Conservation (phyloP, 352 stramenopile genomes). For the Phytopythium sindhum region DNA sequence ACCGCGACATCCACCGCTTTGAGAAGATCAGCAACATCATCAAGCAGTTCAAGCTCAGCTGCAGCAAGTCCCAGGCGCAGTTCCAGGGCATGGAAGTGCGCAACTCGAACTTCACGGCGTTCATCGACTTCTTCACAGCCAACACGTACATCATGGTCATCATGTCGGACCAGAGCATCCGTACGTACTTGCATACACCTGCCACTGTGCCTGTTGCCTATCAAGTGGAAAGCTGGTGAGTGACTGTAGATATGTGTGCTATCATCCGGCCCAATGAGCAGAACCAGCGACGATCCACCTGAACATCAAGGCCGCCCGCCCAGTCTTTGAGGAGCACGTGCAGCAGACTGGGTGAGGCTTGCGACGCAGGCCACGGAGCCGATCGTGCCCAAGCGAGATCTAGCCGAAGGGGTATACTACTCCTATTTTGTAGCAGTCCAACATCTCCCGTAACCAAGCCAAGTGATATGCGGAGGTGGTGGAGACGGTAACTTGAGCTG, state of each 20-base stretch:
- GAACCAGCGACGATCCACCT: constrained; percentile 94
- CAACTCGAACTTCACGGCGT: constrained; percentile 98
- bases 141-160: constrained; percentile 99
- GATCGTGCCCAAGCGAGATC: neutral
- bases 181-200: constrained; percentile 26
- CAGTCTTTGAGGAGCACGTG: constrained; percentile 96
- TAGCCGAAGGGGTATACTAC: no score
- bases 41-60: constrained; percentile 99
- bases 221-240: neutral
- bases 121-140: constrained; percentile 97
- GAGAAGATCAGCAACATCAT: constrained; percentile 99
- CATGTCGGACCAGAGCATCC: constrained; percentile 90
- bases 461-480: no score
- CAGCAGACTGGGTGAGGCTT: constrained; percentile 81
- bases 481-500: no score
- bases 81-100: constrained; percentile 97
- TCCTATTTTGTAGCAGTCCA: neutral
- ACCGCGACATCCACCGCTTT: constrained; percentile 97
- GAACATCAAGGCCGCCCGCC: constrained; percentile 96
- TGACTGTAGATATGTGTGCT: neutral
- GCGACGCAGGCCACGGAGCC: neutral
- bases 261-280: constrained; percentile 10
- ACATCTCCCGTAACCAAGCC: neutral
- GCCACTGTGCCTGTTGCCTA: no score
- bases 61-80: constrained; percentile 96